Percentiles rank a stretch among this genome's conserved stretches.
Conservation (phyloP, 2,329 filamentous ascomycete species). For the Colletotrichum lentis region DNA sequence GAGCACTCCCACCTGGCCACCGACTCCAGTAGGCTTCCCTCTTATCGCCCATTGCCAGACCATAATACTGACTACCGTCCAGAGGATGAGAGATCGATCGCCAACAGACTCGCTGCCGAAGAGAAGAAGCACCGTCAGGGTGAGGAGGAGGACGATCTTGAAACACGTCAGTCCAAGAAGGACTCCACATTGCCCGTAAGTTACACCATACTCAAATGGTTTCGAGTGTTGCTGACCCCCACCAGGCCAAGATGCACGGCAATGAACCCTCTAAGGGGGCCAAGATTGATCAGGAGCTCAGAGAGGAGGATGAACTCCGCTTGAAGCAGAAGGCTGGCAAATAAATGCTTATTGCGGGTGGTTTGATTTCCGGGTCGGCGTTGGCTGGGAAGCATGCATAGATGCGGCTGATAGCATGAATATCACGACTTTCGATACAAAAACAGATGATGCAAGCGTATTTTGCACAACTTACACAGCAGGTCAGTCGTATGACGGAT, state of each 20-base stretch:
- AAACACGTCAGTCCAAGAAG: constrained; percentile 57
- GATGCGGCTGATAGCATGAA: constrained; percentile 4
- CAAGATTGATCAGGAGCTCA: constrained; percentile 73
- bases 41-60: no score
- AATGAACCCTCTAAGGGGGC: constrained; percentile 78
- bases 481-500: no score
- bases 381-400: constrained; percentile 5
- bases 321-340: constrained; percentile 66
- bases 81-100: constrained; percentile 77
- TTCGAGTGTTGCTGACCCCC: constrained; percentile 42
- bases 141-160: constrained; percentile 48
- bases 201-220: constrained; percentile 29
- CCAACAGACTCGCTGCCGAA: constrained; percentile 74
- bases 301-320: constrained; percentile 72
- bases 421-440: neutral
- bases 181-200: constrained; percentile 69
- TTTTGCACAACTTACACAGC: no score
- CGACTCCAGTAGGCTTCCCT: constrained; percentile 72
- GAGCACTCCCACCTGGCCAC: constrained; percentile 71
- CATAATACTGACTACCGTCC: constrained; percentile 38
- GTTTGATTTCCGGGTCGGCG: constrained; percentile 11
- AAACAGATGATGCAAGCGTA: fast-evolving
- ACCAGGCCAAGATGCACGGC: constrained; percentile 69
- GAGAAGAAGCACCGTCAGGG: constrained; percentile 44
- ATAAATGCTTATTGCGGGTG: constrained; percentile 44